Base-by-base conservation (phyloP, 441 rosid genomes). In the Eutrema salsugineum region DNA sequence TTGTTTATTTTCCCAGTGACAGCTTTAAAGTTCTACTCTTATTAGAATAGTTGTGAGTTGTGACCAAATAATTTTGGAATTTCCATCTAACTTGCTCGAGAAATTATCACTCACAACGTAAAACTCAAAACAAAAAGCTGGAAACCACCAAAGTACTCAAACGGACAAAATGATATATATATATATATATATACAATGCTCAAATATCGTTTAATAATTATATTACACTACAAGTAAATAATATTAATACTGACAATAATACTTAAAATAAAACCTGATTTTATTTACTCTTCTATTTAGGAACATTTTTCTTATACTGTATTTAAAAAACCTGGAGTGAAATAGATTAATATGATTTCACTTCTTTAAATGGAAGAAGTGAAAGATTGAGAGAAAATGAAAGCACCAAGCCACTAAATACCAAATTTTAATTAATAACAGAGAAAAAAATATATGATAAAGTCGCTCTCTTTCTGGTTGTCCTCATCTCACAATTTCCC, bases 321-420 rank as follows among this genome's bases (percentile, higher is more conserved):
- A n/a, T 6, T 22, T 39, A 5, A 0, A 4, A 22, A 60, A 11
- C 27, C 0, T 19, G 0, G 27, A 38, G 10, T 20, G 63, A 39
- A 5, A 58, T 14, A 58, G 38, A 22, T 15, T 16, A 66, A 33
- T 53, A 67, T 28, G n/a, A 68, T 14, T 32, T 17, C 9, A 68
- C 9, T 32, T 17, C 9, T 47, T 27, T 0, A 40, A 70, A 55
- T 36, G 43, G 36, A 36, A 72, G 43, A 46, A 38, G 20, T 42
- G 46, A 62, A 69, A 56, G 59, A 70, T 54, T 9, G 61, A 12
- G 35, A 33, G 77, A 77, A 77, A 77, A 66, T 19, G 73, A 71
- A 71, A 71, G 77, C 59, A 70, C 28, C 35, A 65, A 77, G 44
- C 53, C 77, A 71, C 69, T 50, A 77, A 65, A 65, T 59, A 71